Evolutionary conservation across 768 basidiomycete genomes (phyloP), one percentile per base, ranked within the genome.

Genomic region (Tylopilus balloui): DNA sequence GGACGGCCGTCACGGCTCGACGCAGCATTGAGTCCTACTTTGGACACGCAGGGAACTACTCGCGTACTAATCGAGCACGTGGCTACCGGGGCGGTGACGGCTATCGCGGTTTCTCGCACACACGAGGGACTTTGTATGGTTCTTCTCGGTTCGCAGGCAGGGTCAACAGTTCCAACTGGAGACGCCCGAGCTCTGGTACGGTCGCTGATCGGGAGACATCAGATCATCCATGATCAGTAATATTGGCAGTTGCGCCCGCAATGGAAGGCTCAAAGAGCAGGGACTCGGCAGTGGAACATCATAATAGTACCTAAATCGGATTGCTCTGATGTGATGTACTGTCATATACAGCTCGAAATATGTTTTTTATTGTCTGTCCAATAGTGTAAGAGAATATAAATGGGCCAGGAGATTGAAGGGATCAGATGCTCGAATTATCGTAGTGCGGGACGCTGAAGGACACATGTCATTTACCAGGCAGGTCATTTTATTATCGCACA

Each of bases 331-430:
- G 58, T 35, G 48, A 50, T 47, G 37, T 55, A 39, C 35, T 35
- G 45, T 62, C 49, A 58, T 57, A 54, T 56, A 64, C 59, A 48
- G 39, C 20, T 54, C 23, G 49, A 52, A 49, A 53, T 47, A 50
- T 43, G 47, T 38, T 51, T 54, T 38, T 51, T 54, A 59, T 62
- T 61, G 55, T 62, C 52, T 29, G 42, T 32, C 19, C 48, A 15
- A 45, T 52, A 37, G 46, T 65, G 56, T 58, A 58, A 51, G 37
- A 49, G 35, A 45, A 28, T 48, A 59, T 54, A 63, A 63, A 50
- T 38, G n/a, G 27, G 44, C 37, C 38, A 53, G 62, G 60, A 60
- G 57, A 57, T 63, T 60, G 55, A 63, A 60, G 40, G 61, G 58
- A 60, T 50, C 51, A 65, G 47, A 53, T 53, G 45, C 50, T 44